Base-by-base conservation (phyloP, 257 asterid genomes). In the Petrea volubilis region DNA sequence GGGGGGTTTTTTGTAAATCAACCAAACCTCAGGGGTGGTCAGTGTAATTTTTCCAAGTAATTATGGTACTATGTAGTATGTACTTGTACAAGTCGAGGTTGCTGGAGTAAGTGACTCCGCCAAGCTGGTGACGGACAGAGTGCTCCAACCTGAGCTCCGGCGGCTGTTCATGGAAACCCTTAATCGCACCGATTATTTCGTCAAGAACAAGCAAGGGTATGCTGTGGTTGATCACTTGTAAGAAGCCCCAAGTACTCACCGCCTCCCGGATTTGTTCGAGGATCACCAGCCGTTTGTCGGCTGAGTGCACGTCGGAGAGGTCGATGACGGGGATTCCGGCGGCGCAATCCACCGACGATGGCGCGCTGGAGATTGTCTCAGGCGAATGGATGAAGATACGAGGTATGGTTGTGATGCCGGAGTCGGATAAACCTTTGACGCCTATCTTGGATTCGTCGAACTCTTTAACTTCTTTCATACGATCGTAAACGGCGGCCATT, bases 361-460 rank as follows among this genome's bases (percentile, higher is more conserved):
- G 24, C 10, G 31, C 41, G 24, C 5, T 24, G 43, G 63, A 57
- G 3, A 57, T 57, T 57, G 28, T 57, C 43, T 57, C 63, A 23
- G 63, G 63, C 43, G 63, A 13, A n/a, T 57, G 63, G 43, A 57
- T 57, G 63, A 57, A 57, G 15, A 57, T 57, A 7, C 24, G 41
- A 57, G 63, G 63, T 28, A 57, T 57, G 63, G 41, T 57, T 28
- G 23, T 15, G 41, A 57, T 15, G 63, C 63, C 43, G 63, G 63
- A 57, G 43, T 57, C 63, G 24, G 63, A 57, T 14, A 57, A 57
- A 15, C 63, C 63, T n/a, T 57, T 57, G 63, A 57, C 63, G 17
- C 63, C 63, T 0, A n/a, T 57, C 24, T 29, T 57, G 24, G 63
- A 57, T 57, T 27, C 63, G 17, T 57, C 63, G 23, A 57, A 57